Conservation (phyloP, 352 stramenopile species). For the Pythium rhizo-oryzae region DNA sequence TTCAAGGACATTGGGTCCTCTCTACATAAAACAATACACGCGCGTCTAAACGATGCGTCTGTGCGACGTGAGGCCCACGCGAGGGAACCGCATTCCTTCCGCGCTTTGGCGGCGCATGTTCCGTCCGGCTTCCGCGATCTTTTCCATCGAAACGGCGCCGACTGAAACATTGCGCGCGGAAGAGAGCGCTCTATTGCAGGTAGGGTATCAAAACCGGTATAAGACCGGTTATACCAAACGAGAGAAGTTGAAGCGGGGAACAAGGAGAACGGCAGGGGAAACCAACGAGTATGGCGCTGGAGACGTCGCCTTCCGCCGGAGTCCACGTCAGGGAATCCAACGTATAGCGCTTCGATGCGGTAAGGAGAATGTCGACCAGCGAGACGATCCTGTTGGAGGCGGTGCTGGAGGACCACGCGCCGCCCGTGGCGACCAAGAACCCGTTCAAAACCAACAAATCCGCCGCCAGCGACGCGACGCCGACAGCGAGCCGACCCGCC, state of each 20-base stretch:
- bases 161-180: not conserved
- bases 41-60: too few relatives aligned
- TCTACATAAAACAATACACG: too few relatives aligned
- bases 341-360: not conserved
- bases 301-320: not conserved
- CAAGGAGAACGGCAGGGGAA: too few relatives aligned
- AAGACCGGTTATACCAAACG: constrained; percentile 23
- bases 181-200: not conserved
- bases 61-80: too few relatives aligned
- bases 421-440: constrained; percentile 21
- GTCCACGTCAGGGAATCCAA: too few relatives aligned
- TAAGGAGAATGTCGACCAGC: not conserved
- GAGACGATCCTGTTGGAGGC: constrained; percentile 36
- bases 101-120: not conserved
- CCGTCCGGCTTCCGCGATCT: not conserved
- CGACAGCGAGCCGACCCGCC: not conserved
- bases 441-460: constrained; percentile 27
- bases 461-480: not conserved
- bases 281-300: not conserved
- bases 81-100: constrained; percentile 3
- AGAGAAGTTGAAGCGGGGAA: constrained; percentile 10
- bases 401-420: constrained; percentile 24
- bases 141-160: not conserved
- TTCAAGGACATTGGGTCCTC: too few relatives aligned
- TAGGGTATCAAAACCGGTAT: not conserved